Evolutionary conservation across 345 rosid species (phyloP), one percentile per base, ranked within the genome.

Genomic region (Angophora floribunda): DNA sequence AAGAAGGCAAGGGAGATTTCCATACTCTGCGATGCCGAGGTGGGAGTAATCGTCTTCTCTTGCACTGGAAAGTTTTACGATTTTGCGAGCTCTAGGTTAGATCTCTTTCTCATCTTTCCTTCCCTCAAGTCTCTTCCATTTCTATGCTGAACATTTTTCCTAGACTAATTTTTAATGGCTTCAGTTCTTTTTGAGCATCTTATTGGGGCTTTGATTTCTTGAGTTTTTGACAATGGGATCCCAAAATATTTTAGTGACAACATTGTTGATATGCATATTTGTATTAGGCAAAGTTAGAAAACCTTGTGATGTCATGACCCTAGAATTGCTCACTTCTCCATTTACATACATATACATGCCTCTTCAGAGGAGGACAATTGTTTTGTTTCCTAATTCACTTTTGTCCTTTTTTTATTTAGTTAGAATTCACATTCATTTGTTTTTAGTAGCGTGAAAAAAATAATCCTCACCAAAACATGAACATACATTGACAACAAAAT

Each of bases 1-100:
- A 88, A 88, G 89, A 88, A 88, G 78, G 89, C 89, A 11, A 51
- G 45, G 53, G 89, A 88, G 89, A 87, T 88, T 41, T 85, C 89
- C 32, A 85, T 61, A 6, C 89, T 88, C 2, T 88, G 89, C 0
- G 89, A 88, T 2, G 88, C 88, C 13, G 85, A 87, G 41, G 51
- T 87, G 75, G 88, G 61, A 51, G n/a, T 87, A 3, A 49, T 87
- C 13, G 47, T 87, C 52, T 87, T 87, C 85, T 70, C 88, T 14
- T 51, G 79, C 13, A 87, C 57, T 0, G 88, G 85, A 17, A 87
- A 87, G 88, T 32, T 70, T 65, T 87, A 47, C 7, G 85, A 87
- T 22, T 87, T 65, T 61, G 32, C 88, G 6, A 87, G 85, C 50
- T 70, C 88, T 3, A 87, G 88, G 88, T 61, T 87, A 50, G 44